These are phyloP conservation scores for Saccharomyces pastorianus DNA, from an alignment of 1,139 yeast species.

Conservation along the genomic window DNA sequence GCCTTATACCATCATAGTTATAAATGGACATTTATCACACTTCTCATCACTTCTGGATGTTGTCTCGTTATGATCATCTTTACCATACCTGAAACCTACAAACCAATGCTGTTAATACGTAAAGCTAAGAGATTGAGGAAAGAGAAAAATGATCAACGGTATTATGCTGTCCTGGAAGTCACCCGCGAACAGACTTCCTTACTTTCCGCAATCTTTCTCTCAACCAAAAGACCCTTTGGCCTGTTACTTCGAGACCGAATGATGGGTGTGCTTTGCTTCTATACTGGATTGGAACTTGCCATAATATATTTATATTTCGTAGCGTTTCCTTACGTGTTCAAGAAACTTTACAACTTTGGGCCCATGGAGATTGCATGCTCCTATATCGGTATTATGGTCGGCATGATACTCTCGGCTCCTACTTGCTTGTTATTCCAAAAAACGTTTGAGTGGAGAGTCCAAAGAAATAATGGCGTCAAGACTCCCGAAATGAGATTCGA, in stretches of 20 bases:
- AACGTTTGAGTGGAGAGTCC: conserved; percentile 28
- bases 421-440: conserved; percentile 33
- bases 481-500: conserved; percentile 57
- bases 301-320: conserved; percentile 56
- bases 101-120: conserved; percentile 50
- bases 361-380: conserved; percentile 48
- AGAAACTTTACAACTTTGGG: conserved; percentile 40
- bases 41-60: conserved; percentile 58
- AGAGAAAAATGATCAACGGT: conserved; percentile 49
- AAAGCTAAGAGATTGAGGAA: conserved; percentile 53
- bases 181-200: conserved; percentile 37
- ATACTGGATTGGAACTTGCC: conserved; percentile 53
- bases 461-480: conserved; percentile 34
- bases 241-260: conserved; percentile 52
- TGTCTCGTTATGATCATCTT: conserved; percentile 41
- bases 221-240: conserved; percentile 47
- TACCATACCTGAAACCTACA: conserved; percentile 65
- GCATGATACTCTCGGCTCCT: conserved; percentile 36
- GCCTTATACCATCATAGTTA: conserved; percentile 47
- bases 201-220: conserved; percentile 33
- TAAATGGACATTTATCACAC: conserved; percentile 55
- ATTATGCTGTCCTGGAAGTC: conserved; percentile 45
- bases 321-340: conserved; percentile 51
- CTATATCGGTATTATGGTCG: conserved; percentile 46
- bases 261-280: conserved; percentile 52